Percentiles rank a stretch among this genome's conserved stretches.
Evolutionary conservation across 2,329 filamentous ascomycete species (phyloP).

Genomic region (Beauveria australis): DNA sequence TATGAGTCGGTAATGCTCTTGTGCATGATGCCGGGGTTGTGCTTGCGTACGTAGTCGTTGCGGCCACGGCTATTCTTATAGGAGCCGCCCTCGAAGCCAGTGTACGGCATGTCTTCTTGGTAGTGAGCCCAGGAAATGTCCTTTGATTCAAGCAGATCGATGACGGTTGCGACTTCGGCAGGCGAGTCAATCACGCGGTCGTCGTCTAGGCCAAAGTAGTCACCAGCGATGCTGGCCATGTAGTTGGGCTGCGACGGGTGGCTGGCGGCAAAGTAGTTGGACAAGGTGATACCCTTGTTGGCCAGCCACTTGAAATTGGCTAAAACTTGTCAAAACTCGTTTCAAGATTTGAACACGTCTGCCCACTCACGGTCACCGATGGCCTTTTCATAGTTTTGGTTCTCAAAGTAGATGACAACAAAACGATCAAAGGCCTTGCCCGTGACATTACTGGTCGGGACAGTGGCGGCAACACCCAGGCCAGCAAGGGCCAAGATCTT

Average conservation of each 20-base stretch:
- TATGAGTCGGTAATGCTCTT: conserved; percentile 52
- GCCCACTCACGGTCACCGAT: conserved; percentile 46
- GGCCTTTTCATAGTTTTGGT: conserved; percentile 61
- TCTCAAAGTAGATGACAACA: conserved; percentile 70
- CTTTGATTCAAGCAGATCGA: conserved; percentile 58
- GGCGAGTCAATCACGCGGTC: conserved; percentile 50
- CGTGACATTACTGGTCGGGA: conserved; percentile 5
- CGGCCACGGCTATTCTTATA: conserved; percentile 57
- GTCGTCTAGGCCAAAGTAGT: conserved; percentile 55
- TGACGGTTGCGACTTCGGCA: conserved; percentile 54
- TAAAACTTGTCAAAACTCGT: not conserved
- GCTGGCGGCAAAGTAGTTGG: conserved; percentile 43
- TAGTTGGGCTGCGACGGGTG: conserved; percentile 65
- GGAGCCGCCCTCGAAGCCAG: conserved; percentile 57
- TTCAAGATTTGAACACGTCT: too few relatives aligned
- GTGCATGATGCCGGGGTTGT: conserved; percentile 61
- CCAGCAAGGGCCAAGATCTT: conserved; percentile 1
- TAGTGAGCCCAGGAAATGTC: conserved; percentile 64
- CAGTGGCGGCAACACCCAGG: conserved; percentile 7
- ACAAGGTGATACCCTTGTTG: conserved; percentile 22
- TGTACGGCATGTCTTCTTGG: conserved; percentile 69
- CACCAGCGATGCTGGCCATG: conserved; percentile 50
- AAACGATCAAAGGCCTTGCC: conserved; percentile 57
- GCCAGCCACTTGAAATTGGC: conserved; percentile 22
- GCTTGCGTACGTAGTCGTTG: conserved; percentile 77